Evolutionary conservation across 208 protist species (phyloP).

Genomic region (Entamoeba dispar): DNA sequence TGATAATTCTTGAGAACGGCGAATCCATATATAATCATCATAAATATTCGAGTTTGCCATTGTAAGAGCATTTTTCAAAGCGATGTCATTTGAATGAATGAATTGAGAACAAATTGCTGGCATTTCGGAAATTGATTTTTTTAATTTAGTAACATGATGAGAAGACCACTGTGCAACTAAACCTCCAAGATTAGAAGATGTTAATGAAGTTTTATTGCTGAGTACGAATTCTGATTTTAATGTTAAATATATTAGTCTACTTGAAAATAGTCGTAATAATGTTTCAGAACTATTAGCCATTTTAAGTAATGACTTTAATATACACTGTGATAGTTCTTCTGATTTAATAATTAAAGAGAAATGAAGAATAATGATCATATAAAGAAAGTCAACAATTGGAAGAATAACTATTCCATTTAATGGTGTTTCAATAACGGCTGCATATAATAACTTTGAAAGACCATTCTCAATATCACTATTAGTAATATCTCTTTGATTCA

Average conservation of each 20-base stretch:
- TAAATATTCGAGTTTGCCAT: too few relatives aligned
- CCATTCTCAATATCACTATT: background rate
- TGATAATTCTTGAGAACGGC: background rate
- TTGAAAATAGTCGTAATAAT: background rate
- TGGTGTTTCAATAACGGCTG: background rate
- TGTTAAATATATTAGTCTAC: background rate
- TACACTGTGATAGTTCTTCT: background rate
- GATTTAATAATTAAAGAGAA: background rate
- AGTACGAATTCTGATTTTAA: background rate
- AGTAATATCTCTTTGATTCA: background rate
- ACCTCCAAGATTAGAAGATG: background rate
- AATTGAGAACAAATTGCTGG: too few relatives aligned
- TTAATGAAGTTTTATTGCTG: background rate
- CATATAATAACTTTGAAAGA: background rate
- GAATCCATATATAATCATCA: too few relatives aligned
- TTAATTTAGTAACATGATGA: background rate
- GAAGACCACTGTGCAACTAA: background rate
- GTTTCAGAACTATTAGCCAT: background rate
- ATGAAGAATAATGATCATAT: background rate
- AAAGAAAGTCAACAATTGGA: background rate
- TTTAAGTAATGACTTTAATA: background rate
- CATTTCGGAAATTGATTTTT: background rate
- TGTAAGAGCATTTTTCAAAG: too few relatives aligned
- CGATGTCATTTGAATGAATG: too few relatives aligned
- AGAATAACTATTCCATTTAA: background rate